These are phyloP conservation scores for Botrytis squamosa DNA, from an alignment of 2,329 filamentous ascomycete species.

Conservation along the genomic window DNA sequence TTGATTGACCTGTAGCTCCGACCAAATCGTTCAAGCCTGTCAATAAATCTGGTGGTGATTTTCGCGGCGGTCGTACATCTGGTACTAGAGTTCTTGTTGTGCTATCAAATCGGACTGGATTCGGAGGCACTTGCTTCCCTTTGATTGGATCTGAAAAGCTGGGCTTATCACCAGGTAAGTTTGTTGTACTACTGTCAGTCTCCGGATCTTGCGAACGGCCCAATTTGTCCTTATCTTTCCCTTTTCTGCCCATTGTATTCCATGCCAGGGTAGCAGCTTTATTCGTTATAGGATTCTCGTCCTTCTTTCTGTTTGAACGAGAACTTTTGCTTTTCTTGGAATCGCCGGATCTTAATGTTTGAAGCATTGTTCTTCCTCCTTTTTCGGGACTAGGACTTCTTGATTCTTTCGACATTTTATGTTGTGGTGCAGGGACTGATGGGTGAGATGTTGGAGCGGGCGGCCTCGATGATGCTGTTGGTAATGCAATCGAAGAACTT, in stretches of 20 bases:
- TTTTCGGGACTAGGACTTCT: slow-evolving; percentile 60
- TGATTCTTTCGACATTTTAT: slow-evolving; percentile 39
- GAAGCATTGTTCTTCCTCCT: slow-evolving; percentile 54
- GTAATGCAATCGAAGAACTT: slow-evolving; percentile 23
- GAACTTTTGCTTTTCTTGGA: slow-evolving; percentile 48
- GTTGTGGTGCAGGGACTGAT: slow-evolving; percentile 27
- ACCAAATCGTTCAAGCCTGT: slow-evolving; percentile 29
- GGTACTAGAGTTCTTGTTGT: slow-evolving; percentile 38
- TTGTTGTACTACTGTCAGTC: slow-evolving; percentile 30
- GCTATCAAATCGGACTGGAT: slow-evolving; percentile 37
- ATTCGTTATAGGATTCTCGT: slow-evolving; percentile 54
- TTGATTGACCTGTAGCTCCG: slow-evolving; percentile 30
- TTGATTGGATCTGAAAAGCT: slow-evolving; percentile 28
- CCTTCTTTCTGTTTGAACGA: slow-evolving; percentile 30
- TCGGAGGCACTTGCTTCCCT: slow-evolving; percentile 25
- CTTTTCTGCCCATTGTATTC: slow-evolving; percentile 33
- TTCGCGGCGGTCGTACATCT: slow-evolving; percentile 26
- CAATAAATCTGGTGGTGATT: slow-evolving; percentile 34
- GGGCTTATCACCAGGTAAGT: slow-evolving; percentile 31
- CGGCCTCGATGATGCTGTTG: slow-evolving; percentile 25
- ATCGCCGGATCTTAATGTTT: slow-evolving; percentile 55
- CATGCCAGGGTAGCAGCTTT: slow-evolving; percentile 66
- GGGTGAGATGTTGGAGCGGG: slow-evolving; percentile 26
- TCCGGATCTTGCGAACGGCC: slow-evolving; percentile 36
- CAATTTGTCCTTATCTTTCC: slow-evolving; percentile 31